Evolutionary conservation across 805 yeast species (phyloP).

Genomic region (Sugiyamaella boreocaroliniensis): DNA sequence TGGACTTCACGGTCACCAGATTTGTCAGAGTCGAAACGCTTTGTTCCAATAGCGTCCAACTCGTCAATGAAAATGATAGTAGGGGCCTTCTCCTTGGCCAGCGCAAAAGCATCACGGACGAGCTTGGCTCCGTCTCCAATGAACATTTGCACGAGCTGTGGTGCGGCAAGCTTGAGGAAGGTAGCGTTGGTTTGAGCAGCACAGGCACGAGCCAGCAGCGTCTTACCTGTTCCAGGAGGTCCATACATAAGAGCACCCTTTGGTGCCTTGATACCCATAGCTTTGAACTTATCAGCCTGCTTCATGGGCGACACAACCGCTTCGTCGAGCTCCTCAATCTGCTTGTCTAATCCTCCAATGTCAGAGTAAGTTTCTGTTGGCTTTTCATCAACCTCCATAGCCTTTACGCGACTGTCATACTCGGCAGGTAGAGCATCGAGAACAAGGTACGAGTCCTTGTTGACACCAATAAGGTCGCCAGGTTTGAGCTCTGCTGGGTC

Average conservation of each 20-base stretch:
- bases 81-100: slow-evolving; percentile 97
- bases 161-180: slow-evolving; percentile 91
- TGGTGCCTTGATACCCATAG: slow-evolving; percentile 93
- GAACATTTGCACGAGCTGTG: slow-evolving; percentile 96
- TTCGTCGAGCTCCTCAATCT: slow-evolving; percentile 95
- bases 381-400: slow-evolving; percentile 98
- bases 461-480: slow-evolving; percentile 96
- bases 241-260: slow-evolving; percentile 98
- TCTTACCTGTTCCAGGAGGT: slow-evolving; percentile 99
- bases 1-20: slow-evolving; percentile 98
- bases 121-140: slow-evolving; percentile 98
- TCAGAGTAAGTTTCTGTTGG: slow-evolving; percentile 97
- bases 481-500: slow-evolving; percentile 90
- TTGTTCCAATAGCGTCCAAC: slow-evolving; percentile 97
- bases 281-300: slow-evolving; percentile 92
- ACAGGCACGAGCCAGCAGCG: slow-evolving; percentile 94
- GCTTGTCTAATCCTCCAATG: slow-evolving; percentile 97
- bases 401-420: slow-evolving; percentile 95
- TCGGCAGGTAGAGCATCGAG: slow-evolving; percentile 94
- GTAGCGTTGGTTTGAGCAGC: slow-evolving; percentile 99
- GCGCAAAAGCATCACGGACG: slow-evolving; percentile 93
- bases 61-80: slow-evolving; percentile 97
- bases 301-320: slow-evolving; percentile 98
- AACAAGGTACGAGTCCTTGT: slow-evolving; percentile 90
- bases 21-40: slow-evolving; percentile 94